Conservation (phyloP, 306 rosid species). For the Erythrophleum fordii region DNA sequence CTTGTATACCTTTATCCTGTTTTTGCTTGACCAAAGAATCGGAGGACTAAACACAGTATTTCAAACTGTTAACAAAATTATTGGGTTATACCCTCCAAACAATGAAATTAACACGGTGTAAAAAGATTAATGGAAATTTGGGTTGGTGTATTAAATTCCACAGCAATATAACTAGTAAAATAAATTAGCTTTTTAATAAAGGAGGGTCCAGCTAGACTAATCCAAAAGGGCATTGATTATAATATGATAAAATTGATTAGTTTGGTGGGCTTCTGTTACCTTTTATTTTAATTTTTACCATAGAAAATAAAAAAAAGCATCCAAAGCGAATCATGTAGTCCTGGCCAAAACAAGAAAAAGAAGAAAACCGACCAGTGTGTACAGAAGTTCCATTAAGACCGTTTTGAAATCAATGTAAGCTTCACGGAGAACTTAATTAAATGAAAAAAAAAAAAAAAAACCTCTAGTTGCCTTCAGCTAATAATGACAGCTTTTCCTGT, state of each 20-base stretch:
- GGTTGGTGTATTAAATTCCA: too few relatives aligned
- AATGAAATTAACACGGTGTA: not conserved
- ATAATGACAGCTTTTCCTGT: slow-evolving; percentile 43
- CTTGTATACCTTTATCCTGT: too few relatives aligned
- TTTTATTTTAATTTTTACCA: not conserved
- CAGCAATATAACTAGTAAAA: too few relatives aligned
- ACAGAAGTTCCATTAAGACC: not conserved
- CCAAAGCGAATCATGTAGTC: not conserved
- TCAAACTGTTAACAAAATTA: too few relatives aligned
- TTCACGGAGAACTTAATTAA: slow-evolving; percentile 2
- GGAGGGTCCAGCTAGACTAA: slow-evolving; percentile 15
- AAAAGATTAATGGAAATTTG: too few relatives aligned
- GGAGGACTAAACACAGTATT: too few relatives aligned
- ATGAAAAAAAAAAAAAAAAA: not conserved
- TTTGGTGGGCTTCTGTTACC: not conserved
- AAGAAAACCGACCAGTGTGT: not conserved
- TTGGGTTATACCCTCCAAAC: not conserved
- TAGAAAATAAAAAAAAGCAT: not conserved
- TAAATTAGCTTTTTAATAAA: not conserved
- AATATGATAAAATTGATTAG: not conserved
- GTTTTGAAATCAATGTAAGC: slow-evolving; percentile 5
- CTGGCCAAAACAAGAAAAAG: not conserved
- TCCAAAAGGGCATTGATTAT: not conserved
- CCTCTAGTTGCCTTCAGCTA: slow-evolving; percentile 20
- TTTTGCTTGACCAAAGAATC: too few relatives aligned